A percentile compares a stretch with the other conserved stretches of the same genome.
These are phyloP conservation scores for Lichtheimia hyalospora DNA, from an alignment of 371 early-diverging fungal species.

Conservation along the genomic window DNA sequence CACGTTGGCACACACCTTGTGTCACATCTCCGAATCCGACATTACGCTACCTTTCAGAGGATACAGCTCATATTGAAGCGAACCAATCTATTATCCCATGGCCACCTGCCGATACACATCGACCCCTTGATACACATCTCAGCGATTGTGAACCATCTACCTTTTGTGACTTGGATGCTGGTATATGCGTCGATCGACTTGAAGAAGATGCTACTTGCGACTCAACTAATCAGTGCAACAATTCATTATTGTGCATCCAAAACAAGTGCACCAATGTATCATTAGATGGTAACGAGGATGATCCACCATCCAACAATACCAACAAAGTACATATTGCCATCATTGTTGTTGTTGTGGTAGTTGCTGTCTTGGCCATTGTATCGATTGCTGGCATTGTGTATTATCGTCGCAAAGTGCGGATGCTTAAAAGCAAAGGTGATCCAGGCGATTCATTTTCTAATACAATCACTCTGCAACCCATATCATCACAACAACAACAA, in stretches of 20 bases:
- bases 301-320: background rate
- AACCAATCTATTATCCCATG: slow-evolving; percentile 17
- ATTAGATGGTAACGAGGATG: background rate
- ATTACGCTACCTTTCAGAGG: background rate
- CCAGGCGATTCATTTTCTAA: background rate
- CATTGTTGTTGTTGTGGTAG: slow-evolving; percentile 12
- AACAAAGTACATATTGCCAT: slow-evolving; percentile 15
- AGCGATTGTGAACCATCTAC: slow-evolving; percentile 24
- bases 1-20: slow-evolving; percentile 22
- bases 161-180: slow-evolving; percentile 8
- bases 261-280: slow-evolving; percentile 11
- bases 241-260: slow-evolving; percentile 11
- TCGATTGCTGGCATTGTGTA: slow-evolving; percentile 4
- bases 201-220: slow-evolving; percentile 13
- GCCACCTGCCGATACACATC: slow-evolving; percentile 14
- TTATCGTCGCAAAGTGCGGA: slow-evolving; percentile 2
- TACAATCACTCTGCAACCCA: background rate
- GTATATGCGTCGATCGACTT: slow-evolving; percentile 11
- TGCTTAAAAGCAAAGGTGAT: background rate
- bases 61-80: background rate
- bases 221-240: slow-evolving; percentile 19
- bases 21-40: slow-evolving; percentile 15
- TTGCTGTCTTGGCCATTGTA: slow-evolving; percentile 6
- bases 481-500: background rate
- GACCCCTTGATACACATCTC: slow-evolving; percentile 19